Conservation (phyloP, 805 yeast species). For the Cyberlindnera maritima region DNA sequence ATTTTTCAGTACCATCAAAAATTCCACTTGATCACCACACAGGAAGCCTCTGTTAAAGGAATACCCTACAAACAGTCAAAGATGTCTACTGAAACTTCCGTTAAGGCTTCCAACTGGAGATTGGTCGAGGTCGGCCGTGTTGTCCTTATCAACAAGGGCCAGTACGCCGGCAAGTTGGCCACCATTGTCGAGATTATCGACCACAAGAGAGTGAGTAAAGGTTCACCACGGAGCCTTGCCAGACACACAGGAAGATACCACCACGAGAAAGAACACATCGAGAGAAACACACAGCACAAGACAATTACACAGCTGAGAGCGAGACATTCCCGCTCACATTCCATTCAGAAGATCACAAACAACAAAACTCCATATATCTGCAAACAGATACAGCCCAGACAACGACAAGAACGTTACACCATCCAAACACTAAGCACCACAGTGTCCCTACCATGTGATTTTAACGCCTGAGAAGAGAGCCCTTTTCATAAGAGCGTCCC, state of each 20-base stretch:
- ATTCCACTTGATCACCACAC: slow-evolving; percentile 10
- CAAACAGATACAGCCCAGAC: too few relatives aligned
- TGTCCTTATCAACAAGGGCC: slow-evolving; percentile 84
- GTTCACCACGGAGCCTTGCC: not conserved
- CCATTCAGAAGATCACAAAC: not conserved
- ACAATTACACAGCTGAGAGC: not conserved
- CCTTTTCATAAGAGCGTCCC: too few relatives aligned
- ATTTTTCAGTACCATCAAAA: slow-evolving; percentile 9
- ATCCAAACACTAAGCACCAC: too few relatives aligned
- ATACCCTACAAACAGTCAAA: slow-evolving; percentile 17
- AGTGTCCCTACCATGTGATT: too few relatives aligned
- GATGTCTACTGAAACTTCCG: slow-evolving; percentile 72
- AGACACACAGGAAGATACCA: not conserved
- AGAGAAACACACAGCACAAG: not conserved
- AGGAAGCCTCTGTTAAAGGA: not conserved
- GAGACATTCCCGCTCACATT: not conserved
- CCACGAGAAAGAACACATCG: not conserved
- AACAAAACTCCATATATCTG: too few relatives aligned
- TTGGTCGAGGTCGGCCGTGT: slow-evolving; percentile 99
- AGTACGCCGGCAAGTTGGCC: slow-evolving; percentile 79
- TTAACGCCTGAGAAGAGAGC: too few relatives aligned
- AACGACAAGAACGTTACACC: too few relatives aligned
- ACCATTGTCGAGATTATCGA: slow-evolving; percentile 98
- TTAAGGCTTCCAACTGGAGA: slow-evolving; percentile 98
- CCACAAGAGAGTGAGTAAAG: slow-evolving; percentile 89